Conservation (phyloP, 257 asterid genomes). For the Solanum clarkiae region DNA sequence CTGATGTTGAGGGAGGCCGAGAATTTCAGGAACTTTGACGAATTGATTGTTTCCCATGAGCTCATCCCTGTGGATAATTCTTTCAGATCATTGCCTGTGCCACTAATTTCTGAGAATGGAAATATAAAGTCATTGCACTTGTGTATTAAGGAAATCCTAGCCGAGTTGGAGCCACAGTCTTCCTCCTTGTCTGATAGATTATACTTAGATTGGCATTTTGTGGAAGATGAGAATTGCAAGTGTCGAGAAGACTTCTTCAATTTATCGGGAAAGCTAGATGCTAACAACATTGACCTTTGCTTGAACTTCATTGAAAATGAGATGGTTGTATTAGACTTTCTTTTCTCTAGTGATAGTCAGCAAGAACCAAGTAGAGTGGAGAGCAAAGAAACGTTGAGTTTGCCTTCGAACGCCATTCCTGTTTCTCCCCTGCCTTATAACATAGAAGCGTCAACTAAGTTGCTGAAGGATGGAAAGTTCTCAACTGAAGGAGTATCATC, state of each 20-base stretch:
- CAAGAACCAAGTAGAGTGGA: constrained; percentile 19
- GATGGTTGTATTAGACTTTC: constrained; percentile 34
- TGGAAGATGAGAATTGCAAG: constrained; percentile 44
- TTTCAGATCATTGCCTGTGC: constrained; percentile 77
- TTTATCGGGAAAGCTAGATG: constrained; percentile 37
- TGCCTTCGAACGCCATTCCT: constrained; percentile 18
- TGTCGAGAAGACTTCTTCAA: constrained; percentile 26
- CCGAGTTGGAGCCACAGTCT: constrained; percentile 46
- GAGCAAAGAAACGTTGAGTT: constrained; percentile 27
- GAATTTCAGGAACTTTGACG: constrained; percentile 47
- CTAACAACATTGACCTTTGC: constrained; percentile 22
- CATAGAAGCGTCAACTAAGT: constrained; percentile 21
- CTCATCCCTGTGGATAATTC: constrained; percentile 65
- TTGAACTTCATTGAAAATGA: constrained; percentile 26
- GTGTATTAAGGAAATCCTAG: constrained; percentile 36
- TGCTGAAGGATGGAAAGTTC: constrained; percentile 18
- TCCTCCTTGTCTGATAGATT: constrained; percentile 62
- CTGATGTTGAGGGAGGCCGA: constrained; percentile 51
- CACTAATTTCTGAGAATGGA: constrained; percentile 40
- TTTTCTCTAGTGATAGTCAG: constrained; percentile 48
- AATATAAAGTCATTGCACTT: constrained; percentile 26
- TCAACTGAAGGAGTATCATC: constrained; percentile 16
- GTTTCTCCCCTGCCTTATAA: constrained; percentile 16
- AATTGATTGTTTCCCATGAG: constrained; percentile 66
- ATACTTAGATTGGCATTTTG: constrained; percentile 82